Conservation (phyloP, 139 green algal genomes). For the Dunaliella primolecta region DNA sequence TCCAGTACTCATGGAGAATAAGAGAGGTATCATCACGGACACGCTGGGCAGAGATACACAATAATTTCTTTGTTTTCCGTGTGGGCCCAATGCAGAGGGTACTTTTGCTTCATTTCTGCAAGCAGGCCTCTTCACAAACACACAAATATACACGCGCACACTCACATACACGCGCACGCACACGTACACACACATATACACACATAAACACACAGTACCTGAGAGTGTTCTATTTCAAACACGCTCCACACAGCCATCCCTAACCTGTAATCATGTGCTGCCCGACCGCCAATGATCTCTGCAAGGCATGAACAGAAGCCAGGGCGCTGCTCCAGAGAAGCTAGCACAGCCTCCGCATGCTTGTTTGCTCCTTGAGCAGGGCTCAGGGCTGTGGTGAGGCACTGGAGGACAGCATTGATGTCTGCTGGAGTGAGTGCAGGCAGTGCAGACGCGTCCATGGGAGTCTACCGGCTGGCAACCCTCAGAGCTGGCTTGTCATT, state of each 20-base stretch:
- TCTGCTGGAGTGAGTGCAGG: neutral
- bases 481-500: too few relatives aligned
- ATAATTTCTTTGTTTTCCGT: too few relatives aligned
- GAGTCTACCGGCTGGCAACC: too few relatives aligned
- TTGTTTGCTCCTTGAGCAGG: conserved; percentile 58
- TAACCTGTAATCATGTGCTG: neutral
- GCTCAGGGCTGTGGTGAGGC: conserved; percentile 60
- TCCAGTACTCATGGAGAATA: too few relatives aligned
- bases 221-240: too few relatives aligned
- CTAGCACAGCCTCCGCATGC: conserved; percentile 63
- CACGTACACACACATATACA: conserved; percentile 14
- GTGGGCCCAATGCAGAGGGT: too few relatives aligned
- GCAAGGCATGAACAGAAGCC: conserved; percentile 85
- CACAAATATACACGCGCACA: conserved; percentile 3
- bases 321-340: conserved; percentile 50
- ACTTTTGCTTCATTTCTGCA: too few relatives aligned
- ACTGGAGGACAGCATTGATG: conserved; percentile 33
- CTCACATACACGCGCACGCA: conserved; percentile 3
- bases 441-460: too few relatives aligned
- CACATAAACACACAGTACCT: too few relatives aligned
- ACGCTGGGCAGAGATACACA: neutral
- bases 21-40: neutral
- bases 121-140: too few relatives aligned
- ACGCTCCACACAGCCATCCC: too few relatives aligned
- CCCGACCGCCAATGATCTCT: conserved; percentile 35